These are phyloP conservation scores for Pseudogymnoascus sp. DNA, from an alignment of 2,329 filamentous ascomycete species.

Conservation along the genomic window DNA sequence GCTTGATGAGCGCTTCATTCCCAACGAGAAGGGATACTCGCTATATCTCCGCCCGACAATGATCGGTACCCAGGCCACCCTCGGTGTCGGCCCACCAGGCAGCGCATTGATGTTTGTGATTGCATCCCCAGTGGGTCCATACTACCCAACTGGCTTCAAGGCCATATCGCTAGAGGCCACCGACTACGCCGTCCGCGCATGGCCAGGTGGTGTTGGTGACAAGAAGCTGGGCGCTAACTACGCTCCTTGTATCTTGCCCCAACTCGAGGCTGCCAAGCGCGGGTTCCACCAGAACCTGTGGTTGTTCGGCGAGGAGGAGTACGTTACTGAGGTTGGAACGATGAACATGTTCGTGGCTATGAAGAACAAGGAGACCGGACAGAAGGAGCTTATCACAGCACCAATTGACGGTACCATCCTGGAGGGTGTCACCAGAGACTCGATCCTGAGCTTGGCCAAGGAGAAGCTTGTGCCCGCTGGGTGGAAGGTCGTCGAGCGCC, in stretches of 20 bases:
- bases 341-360: slow-evolving; percentile 97
- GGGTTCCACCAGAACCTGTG: slow-evolving; percentile 98
- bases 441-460: slow-evolving; percentile 74
- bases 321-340: slow-evolving; percentile 92
- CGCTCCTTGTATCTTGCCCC: slow-evolving; percentile 96
- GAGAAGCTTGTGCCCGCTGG: slow-evolving; percentile 78
- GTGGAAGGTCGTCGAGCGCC: slow-evolving; percentile 81
- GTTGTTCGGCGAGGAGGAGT: slow-evolving; percentile 94
- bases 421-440: slow-evolving; percentile 89
- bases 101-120: slow-evolving; percentile 92
- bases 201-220: slow-evolving; percentile 95
- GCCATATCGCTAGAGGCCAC: slow-evolving; percentile 92
- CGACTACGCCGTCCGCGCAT: slow-evolving; percentile 91
- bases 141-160: slow-evolving; percentile 98
- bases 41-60: slow-evolving; percentile 93
- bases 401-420: slow-evolving; percentile 95
- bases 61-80: slow-evolving; percentile 91
- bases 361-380: slow-evolving; percentile 75
- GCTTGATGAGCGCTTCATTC: slow-evolving; percentile 84
- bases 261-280: slow-evolving; percentile 80
- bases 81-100: slow-evolving; percentile 86
- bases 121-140: slow-evolving; percentile 90
- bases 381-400: slow-evolving; percentile 89
- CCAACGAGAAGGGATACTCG: slow-evolving; percentile 77
- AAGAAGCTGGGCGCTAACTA: slow-evolving; percentile 99